Percentiles rank a stretch among this genome's conserved stretches.
Evolutionary conservation across 805 yeast species (phyloP).

Genomic region (Vanderwaltozyma yarrowii): DNA sequence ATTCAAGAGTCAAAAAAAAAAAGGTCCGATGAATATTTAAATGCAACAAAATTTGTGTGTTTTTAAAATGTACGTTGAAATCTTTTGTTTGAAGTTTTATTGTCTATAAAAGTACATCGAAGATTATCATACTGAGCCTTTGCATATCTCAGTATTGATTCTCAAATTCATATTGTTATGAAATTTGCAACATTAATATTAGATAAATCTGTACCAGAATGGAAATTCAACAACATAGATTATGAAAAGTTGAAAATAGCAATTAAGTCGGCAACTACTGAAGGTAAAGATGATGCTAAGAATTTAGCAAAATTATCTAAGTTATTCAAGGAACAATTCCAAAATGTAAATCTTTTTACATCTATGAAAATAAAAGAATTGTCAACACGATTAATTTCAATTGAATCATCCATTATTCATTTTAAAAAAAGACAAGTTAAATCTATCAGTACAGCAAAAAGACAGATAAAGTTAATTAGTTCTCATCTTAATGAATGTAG

Average conservation of each 20-base stretch:
- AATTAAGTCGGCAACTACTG: slow-evolving; percentile 47
- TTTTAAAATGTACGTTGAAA: too few relatives aligned
- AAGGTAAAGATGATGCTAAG: slow-evolving; percentile 2
- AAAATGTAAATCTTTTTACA: slow-evolving; percentile 19
- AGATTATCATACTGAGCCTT: too few relatives aligned
- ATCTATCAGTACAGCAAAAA: not conserved
- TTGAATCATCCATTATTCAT: slow-evolving; percentile 19
- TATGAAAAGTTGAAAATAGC: slow-evolving; percentile 65
- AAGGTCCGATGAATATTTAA: too few relatives aligned
- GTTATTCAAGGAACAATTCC: slow-evolving; percentile 18
- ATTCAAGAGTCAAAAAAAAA: too few relatives aligned
- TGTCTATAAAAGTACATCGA: too few relatives aligned
- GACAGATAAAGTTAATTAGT: slow-evolving; percentile 10
- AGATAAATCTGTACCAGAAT: slow-evolving; percentile 73
- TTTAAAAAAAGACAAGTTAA: slow-evolving; percentile 3
- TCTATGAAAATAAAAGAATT: slow-evolving; percentile 25
- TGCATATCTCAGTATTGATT: too few relatives aligned
- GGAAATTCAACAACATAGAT: slow-evolving; percentile 77
- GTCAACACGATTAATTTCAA: slow-evolving; percentile 18
- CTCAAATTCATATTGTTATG: slow-evolving; percentile 39
- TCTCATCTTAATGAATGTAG: slow-evolving; percentile 18
- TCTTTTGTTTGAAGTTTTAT: too few relatives aligned
- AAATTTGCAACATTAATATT: slow-evolving; percentile 75
- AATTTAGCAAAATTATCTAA: slow-evolving; percentile 6
- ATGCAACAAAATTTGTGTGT: too few relatives aligned